Conservation (phyloP, 1,284 basidiomycete species). For the Somion occarium region DNA sequence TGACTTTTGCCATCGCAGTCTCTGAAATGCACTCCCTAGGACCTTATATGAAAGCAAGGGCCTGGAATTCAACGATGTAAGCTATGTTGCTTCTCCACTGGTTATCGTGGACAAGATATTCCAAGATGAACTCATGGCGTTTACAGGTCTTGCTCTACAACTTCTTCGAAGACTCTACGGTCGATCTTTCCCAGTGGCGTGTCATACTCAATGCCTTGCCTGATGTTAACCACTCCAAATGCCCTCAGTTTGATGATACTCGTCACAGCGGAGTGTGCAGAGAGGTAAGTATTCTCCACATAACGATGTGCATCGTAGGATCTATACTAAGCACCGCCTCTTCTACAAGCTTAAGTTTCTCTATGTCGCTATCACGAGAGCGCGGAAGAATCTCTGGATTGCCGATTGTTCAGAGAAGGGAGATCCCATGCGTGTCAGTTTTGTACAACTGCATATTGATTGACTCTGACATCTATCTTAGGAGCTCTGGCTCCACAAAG, state of each 20-base stretch:
- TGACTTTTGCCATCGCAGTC: not conserved
- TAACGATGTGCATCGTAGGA: no score
- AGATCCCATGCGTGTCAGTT: slow-evolving; percentile 51
- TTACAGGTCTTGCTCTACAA: slow-evolving; percentile 63
- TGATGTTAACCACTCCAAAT: slow-evolving; percentile 17
- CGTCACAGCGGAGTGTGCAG: slow-evolving; percentile 55
- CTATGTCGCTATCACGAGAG: slow-evolving; percentile 68
- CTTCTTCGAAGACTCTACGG: slow-evolving; percentile 62
- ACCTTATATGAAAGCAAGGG: slow-evolving; percentile 74
- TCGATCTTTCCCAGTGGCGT: slow-evolving; percentile 51
- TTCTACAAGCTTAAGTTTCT: slow-evolving; percentile 57
- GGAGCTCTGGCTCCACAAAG: slow-evolving; percentile 43
- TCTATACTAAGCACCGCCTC: no score
- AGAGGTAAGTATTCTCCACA: slow-evolving; percentile 37
- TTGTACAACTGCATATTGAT: not conserved
- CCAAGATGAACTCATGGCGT: not conserved
- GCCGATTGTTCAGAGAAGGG: slow-evolving; percentile 53
- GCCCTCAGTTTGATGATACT: slow-evolving; percentile 43
- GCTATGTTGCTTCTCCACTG: slow-evolving; percentile 11
- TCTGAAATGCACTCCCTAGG: slow-evolving; percentile 36
- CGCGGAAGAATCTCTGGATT: slow-evolving; percentile 65
- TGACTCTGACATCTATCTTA: slow-evolving; percentile 18
- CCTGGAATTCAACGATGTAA: slow-evolving; percentile 67
- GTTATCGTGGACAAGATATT: not conserved
- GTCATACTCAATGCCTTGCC: slow-evolving; percentile 45